These are phyloP conservation scores for Fusarium decemcellulare DNA, from an alignment of 2,329 filamentous ascomycete genomes.

Conservation along the genomic window DNA sequence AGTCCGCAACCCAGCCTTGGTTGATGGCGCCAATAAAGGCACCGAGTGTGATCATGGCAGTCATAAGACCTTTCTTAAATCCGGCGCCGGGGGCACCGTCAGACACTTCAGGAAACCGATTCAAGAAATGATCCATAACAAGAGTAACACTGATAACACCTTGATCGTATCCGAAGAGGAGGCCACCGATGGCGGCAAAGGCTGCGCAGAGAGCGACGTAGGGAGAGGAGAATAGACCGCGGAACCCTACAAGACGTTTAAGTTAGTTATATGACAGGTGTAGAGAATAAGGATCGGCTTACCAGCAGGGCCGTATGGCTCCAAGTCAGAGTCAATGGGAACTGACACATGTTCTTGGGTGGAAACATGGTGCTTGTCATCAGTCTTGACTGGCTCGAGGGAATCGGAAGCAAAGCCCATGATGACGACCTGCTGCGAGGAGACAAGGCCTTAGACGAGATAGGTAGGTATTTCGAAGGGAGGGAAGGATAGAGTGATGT, in stretches of 20 bases:
- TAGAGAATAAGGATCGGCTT: neutral
- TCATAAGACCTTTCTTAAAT: slow-evolving; percentile 57
- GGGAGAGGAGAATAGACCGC: slow-evolving; percentile 12
- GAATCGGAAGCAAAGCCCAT: slow-evolving; percentile 1
- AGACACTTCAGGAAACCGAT: neutral
- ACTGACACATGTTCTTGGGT: slow-evolving; percentile 1
- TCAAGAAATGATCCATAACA: neutral
- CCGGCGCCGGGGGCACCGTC: slow-evolving; percentile 53
- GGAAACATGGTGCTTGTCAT: neutral
- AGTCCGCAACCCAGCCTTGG: slow-evolving; percentile 23
- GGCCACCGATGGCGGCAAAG: slow-evolving; percentile 20
- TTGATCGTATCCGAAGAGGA: slow-evolving; percentile 44
- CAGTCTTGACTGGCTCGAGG: neutral
- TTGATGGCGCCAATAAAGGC: slow-evolving; percentile 50
- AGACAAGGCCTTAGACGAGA: neutral
- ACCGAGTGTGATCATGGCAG: slow-evolving; percentile 60
- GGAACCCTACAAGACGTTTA: neutral
- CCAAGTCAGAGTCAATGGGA: neutral
- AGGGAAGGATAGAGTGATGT: neutral
- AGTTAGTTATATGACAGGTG: neutral
- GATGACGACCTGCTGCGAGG: neutral
- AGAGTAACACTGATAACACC: slow-evolving; percentile 50
- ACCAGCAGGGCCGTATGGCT: neutral
- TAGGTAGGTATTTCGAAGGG: neutral
- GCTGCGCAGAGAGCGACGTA: slow-evolving; percentile 12